phyloP scores from a whole-genome alignment of 2,329 filamentous ascomycete species.

The Dactylellina leptospora region DNA sequence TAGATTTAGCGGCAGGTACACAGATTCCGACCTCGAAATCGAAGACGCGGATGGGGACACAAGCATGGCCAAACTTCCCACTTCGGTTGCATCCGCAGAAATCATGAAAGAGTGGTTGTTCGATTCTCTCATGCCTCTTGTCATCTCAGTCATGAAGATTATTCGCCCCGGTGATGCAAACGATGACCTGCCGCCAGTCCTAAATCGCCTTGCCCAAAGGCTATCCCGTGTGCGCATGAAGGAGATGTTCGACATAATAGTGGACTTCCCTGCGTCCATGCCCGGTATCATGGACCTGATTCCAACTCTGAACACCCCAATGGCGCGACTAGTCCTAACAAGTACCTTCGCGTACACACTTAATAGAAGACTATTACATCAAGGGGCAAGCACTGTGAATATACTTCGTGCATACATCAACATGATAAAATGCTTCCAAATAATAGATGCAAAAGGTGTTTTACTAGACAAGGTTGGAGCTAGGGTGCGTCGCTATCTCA shows the following conservation, averaged over 20 bases:
- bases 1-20: conserved; percentile 45
- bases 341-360: conserved; percentile 73
- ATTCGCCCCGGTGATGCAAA: conserved; percentile 39
- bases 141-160: conserved; percentile 45
- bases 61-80: conserved; percentile 46
- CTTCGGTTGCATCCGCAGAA: conserved; percentile 46
- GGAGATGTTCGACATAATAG: conserved; percentile 80
- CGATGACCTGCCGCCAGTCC: conserved; percentile 29
- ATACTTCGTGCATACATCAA: conserved; percentile 75
- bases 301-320: conserved; percentile 58
- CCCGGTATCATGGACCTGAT: conserved; percentile 73
- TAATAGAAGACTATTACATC: conserved; percentile 74
- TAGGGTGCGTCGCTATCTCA: conserved; percentile 71
- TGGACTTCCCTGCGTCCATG: conserved; percentile 75
- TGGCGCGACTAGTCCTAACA: conserved; percentile 70
- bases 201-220: conserved; percentile 59
- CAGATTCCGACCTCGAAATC: conserved; percentile 39
- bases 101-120: conserved; percentile 51
- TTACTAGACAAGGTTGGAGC: conserved; percentile 73
- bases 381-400: conserved; percentile 72
- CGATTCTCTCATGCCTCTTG: conserved; percentile 40
- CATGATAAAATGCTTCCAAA: conserved; percentile 71
- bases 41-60: conserved; percentile 49
- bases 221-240: conserved; percentile 74
- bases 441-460: conserved; percentile 72